Evolutionary conservation across 768 basidiomycete genomes (phyloP), one percentile per base, ranked within the genome.

Genomic region (Kwoniella europaea): DNA sequence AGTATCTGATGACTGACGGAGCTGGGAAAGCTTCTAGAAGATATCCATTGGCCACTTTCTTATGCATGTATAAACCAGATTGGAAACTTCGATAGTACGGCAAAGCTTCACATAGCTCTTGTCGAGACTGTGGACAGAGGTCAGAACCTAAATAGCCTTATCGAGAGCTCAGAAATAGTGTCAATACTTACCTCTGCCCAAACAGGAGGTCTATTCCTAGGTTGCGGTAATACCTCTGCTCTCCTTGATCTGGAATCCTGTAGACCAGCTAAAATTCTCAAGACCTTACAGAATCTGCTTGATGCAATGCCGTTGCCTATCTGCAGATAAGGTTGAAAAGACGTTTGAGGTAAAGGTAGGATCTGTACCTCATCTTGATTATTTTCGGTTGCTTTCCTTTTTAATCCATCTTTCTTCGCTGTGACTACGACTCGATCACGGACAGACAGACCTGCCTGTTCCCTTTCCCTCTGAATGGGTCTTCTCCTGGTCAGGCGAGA

Each of bases 31-130:
- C 79, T 16, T 81, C 79, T 10, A 81, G 55, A 4, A 81, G 73
- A 56, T 81, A 81, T 2, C 78, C 79, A 69, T 68, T 79, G 0
- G 74, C 74, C 10, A 77, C 68, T 24, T 66, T 57, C 9, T 58
- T 41, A 42, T 67, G 61, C 76, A 74, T 74, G 66, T 81, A 79
- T 52, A 81, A 63, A 3, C 79, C 78, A 22, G 77, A 65, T 64
- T 81, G 79, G 54, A 74, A 81, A 6, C 78, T 71, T 41, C 79
- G 74, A 56, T 81, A 81, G 57, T 81, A 81, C 15, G 79, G 77
- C 55, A 81, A 55, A 15, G 77, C 68, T 69, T 81, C 79, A 55
- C 79, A 81, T 6, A 81, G 78, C 56, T 81, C 79, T 72, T 79
- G 79, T 18, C 79, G 74, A 12, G 75, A 70, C 74, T 78, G 62